Evolutionary conservation across 2,329 filamentous ascomycete genomes (phyloP), one percentile per base, ranked within the genome.

Genomic region (Colletotrichum endophyticum): DNA sequence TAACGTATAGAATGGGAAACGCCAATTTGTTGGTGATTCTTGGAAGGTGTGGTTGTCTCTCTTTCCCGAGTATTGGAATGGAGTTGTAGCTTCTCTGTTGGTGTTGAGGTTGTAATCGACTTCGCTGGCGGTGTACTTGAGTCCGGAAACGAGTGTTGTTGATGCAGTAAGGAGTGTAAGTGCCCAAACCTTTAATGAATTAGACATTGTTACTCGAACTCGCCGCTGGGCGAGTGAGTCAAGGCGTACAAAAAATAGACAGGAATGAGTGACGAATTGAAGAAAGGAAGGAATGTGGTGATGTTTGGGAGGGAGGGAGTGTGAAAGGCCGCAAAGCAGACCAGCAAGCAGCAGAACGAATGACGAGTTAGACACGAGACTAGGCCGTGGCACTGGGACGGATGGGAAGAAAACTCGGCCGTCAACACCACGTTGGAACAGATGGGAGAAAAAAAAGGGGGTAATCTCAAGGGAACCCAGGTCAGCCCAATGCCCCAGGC

Each of bases 1-100:
- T 62, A 94, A 84, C 11, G 91, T 92, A 81, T 94, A 94, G 80
- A 93, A 91, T 0, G 92, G 92, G 77, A 94, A 89, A 30, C 92
- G 87, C 92, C 92, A 94, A 79, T 91, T 93, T 0, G 85, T 81
- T 2, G 92, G 92, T 25, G 91, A 93, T 1, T 86, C 83, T 22
- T 84, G 81, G 78, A 90, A 93, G 6, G 80, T 83, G 80, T 91
- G 89, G 77, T 87, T 84, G n/a, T 83, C 84, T 89, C 90, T 89
- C 84, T 87, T 83, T 76, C 91, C 89, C 81, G 84, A 89, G 81
- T 94, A 94, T 61, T 94, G 87, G 49, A 90, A 83, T 3, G 92
- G 91, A 67, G 88, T 82, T 11, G 81, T 87, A n/a, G 92, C 91
- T 62, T 86, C 84, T 79, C 88, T 80, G 81, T 93, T 93, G 77